phyloP scores from a whole-genome alignment of 257 asterid species.

The Solanum boliviense region DNA sequence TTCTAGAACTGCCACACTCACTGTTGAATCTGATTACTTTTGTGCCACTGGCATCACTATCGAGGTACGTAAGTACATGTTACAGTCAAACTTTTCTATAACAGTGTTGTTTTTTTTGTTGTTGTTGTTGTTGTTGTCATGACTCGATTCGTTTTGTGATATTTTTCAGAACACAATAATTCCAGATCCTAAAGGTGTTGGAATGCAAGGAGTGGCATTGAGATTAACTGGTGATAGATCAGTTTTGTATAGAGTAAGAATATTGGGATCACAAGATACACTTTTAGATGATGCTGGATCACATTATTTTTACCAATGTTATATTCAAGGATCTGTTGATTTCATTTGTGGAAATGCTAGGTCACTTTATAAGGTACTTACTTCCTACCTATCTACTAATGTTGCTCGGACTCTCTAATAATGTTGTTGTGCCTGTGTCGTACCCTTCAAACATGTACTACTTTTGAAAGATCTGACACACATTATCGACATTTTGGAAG shows the following conservation, averaged over 20 bases:
- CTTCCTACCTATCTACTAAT: fast-evolving
- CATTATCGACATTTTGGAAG: background rate
- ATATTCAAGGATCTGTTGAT: slow-evolving; percentile 64
- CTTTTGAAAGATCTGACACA: fast-evolving
- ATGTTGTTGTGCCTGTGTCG: fast-evolving
- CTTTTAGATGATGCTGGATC: slow-evolving; percentile 59
- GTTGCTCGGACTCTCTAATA: fast-evolving
- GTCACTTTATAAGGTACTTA: slow-evolving; percentile 55
- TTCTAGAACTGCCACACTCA: slow-evolving; percentile 51
- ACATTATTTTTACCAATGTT: slow-evolving; percentile 54
- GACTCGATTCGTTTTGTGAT: background rate
- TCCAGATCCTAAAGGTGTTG: slow-evolving; percentile 22
- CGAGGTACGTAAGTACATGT: slow-evolving; percentile 17
- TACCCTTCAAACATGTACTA: fast-evolving
- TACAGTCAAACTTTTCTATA: background rate
- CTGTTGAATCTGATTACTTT: slow-evolving; percentile 59
- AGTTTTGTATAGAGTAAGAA: slow-evolving; percentile 45
- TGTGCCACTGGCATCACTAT: slow-evolving; percentile 70
- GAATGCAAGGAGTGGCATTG: slow-evolving; percentile 78
- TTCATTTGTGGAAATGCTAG: slow-evolving; percentile 75
- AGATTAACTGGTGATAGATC: slow-evolving; percentile 61
- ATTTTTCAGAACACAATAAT: slow-evolving; percentile 46
- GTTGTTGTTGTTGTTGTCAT: background rate
- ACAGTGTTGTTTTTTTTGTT: background rate
- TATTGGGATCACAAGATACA: slow-evolving; percentile 81